A percentile compares a stretch with the other conserved stretches of the same genome.
Evolutionary conservation across 2,329 filamentous ascomycete genomes (phyloP).

Genomic region (Coniochaeta ligniaria): DNA sequence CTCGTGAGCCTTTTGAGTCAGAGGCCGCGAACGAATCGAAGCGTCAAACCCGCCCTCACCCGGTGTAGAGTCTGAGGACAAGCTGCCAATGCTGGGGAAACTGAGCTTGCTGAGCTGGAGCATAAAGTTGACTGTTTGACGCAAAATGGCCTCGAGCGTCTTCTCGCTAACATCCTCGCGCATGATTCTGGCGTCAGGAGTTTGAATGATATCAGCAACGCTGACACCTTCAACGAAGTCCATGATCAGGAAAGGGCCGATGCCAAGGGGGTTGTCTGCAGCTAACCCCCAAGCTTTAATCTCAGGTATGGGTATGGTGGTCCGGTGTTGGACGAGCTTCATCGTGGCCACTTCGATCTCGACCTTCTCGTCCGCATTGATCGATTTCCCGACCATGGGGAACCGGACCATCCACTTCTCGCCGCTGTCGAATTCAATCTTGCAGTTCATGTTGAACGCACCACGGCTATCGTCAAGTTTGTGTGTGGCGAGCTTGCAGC

Average conservation of each 20-base stretch:
- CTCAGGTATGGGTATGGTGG: conserved; percentile 4
- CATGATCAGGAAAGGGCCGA: background rate
- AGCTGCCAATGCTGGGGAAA: background rate
- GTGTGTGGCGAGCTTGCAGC: background rate
- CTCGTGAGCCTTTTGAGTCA: background rate
- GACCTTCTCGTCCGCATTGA: background rate
- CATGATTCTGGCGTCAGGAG: background rate
- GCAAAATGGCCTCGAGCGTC: background rate
- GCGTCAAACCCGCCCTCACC: background rate
- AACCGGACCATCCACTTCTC: background rate
- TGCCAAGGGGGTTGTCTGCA: background rate
- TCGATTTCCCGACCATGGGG: background rate
- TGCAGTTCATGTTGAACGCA: background rate
- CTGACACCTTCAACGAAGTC: background rate
- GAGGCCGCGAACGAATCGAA: background rate
- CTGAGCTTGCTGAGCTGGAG: background rate
- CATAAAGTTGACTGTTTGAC: background rate
- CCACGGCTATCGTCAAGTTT: background rate
- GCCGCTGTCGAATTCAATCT: background rate
- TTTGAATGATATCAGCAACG: background rate
- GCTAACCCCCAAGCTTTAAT: conserved; percentile 3
- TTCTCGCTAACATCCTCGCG: background rate
- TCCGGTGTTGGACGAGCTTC: conserved; percentile 3
- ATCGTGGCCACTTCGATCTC: conserved; percentile 7
- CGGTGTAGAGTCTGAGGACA: background rate